Evolutionary conservation across 495 filamentous ascomycete genomes (phyloP), one percentile per base, ranked within the genome.

Genomic region (Annulohypoxylon nitens): DNA sequence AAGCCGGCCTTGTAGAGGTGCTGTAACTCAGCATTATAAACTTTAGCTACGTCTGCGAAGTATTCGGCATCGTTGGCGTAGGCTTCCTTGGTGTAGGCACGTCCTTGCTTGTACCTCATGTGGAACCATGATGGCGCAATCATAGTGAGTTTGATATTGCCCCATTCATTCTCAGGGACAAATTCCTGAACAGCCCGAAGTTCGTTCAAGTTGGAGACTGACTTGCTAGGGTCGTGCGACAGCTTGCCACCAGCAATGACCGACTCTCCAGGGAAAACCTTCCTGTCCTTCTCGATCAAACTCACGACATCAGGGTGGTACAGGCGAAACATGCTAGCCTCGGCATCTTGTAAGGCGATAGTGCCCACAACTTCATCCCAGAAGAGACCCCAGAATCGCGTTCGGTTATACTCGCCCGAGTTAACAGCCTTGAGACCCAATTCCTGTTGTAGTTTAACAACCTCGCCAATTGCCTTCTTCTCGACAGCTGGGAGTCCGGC

Each of bases 251-350:
- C 91, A 72, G 92, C 93, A 64, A 95, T 82, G 45, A 93, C 91
- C 7, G 86, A 90, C 79, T 93, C 91, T 33, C 89, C 90, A 5
- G 92, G 91, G 84, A 92, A 92, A 78, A 91, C 82, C 64, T 92
- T 86, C 67, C 89, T 87, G 33, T 76, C 81, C 57, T 72, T 73
- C 76, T 86, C 83, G 71, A 84, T 84, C 81, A 95, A 90, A 34
- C 89, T 92, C 26, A 91, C 90, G 63, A 96, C 89, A 75, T 95
- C 92, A 9, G 93, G 93, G 65, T 93, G 90, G 75, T 94, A 94
- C 23, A 86, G 81, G 11, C 91, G 87, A 82, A 93, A 94, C 75
- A 92, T 87, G 88, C 72, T 61, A 8, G 75, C 90, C 37, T 93
- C 88, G 53, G 93, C 87, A 37, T 89, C 88, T 55, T 91, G 89